These are phyloP conservation scores for Withania somnifera DNA, from an alignment of 305 asterid species.

Conservation along the genomic window DNA sequence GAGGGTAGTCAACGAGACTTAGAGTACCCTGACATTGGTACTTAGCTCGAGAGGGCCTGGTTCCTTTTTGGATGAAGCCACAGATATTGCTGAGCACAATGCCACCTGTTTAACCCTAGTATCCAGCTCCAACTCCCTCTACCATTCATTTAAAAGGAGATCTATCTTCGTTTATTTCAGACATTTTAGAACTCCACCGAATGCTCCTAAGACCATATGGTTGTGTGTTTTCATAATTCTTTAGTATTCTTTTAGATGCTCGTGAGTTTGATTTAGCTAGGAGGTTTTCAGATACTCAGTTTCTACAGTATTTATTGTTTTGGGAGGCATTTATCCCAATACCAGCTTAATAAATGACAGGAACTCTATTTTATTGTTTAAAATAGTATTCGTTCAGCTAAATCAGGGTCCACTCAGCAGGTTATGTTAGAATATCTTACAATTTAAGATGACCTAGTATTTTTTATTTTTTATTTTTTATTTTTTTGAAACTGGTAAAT, in stretches of 20 bases:
- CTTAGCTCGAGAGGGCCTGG: background rate
- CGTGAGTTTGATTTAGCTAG: background rate
- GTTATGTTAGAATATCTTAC: no score
- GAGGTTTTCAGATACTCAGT: background rate
- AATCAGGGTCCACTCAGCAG: background rate
- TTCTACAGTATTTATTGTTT: background rate
- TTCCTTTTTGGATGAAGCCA: background rate
- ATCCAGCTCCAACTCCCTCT: background rate
- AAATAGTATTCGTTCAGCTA: background rate
- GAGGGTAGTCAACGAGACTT: background rate
- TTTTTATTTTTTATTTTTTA: no score
- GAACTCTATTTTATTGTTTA: background rate
- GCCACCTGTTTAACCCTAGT: background rate
- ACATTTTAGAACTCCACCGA: background rate
- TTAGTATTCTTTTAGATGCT: background rate
- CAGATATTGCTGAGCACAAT: background rate
- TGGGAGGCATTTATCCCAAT: background rate
- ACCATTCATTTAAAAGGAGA: background rate
- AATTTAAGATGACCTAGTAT: no score
- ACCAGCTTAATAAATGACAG: background rate
- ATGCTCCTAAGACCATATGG: background rate
- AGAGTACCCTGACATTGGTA: background rate
- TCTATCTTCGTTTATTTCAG: background rate
- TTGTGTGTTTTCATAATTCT: background rate
- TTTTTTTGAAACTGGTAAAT: no score